Base-by-base conservation (phyloP, 2,329 filamentous ascomycete species). In the Botryotinia narcissicola region DNA sequence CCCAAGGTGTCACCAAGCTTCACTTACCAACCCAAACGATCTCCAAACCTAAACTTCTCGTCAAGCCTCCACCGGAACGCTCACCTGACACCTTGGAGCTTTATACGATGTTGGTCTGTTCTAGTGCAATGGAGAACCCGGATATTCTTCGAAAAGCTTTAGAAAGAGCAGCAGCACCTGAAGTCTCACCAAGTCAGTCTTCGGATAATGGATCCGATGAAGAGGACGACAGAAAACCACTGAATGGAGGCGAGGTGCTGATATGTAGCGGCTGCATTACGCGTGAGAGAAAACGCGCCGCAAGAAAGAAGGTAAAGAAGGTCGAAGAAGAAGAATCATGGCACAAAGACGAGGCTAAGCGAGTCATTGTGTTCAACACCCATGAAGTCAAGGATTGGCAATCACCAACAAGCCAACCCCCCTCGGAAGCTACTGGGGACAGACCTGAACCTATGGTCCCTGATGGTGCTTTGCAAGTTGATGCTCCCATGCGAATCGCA, bases 231-330 rank as follows among this genome's bases (percentile, higher is more conserved):
- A 89, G 90, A 71, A 92, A 91, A 72, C 92, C 94, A 2, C 87
- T 94, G 72, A 95, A 97, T 78, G 96, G 96, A 61, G 96, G 93
- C n/a, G 94, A 97, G 78, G 94, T 99, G 29, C 90, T 91, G 78
- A 98, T 98, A 75, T 99, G 96, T 83, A 83, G 86, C 40, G 93
- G 94, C n/a, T 99, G 96, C 83, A 96, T 98, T 79, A 91, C 91
- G 73, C 89, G 96, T 76, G 96, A 99, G 83, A 88, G 93, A 72
- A 98, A 98, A 84, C 89, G 96, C 70, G 95, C 95, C 16, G 93
- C 92, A 1, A 88, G 96, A 68, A 98, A 98, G 84, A 98, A 97
- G 86, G 88, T 93, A 75, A 96, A 97, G 84, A 96, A 97, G 80
- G 91, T 92, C 0, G 94, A 98, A 74, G 95, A 98, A 80, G 95